These are phyloP conservation scores for Rugonectria rugulosa DNA, from an alignment of 2,329 filamentous ascomycete genomes.

Conservation along the genomic window DNA sequence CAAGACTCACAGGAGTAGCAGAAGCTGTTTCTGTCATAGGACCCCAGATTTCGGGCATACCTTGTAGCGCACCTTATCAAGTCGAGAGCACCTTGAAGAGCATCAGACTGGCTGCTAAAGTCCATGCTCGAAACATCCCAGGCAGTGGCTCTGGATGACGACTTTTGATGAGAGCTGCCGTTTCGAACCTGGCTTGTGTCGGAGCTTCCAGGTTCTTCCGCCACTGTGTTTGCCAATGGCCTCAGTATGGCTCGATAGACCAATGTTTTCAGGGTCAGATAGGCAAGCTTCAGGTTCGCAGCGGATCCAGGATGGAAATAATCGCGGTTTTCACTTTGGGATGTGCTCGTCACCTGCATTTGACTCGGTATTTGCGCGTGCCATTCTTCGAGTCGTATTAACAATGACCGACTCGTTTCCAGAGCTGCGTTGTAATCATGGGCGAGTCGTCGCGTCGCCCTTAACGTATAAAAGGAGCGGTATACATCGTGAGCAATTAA, in stretches of 20 bases:
- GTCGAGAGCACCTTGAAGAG: background rate
- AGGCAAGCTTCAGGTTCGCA: background rate
- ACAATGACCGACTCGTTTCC: background rate
- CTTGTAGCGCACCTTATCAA: background rate
- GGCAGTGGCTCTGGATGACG: no score
- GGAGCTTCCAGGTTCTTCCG: background rate
- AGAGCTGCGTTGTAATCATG: background rate
- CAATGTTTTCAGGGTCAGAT: background rate
- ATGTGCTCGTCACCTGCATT: background rate
- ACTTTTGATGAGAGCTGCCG: no score
- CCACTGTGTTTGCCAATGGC: background rate
- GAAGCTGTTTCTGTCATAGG: slow-evolving; percentile 2
- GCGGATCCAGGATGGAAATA: slow-evolving; percentile 2
- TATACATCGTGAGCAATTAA: background rate
- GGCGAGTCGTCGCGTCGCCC: background rate
- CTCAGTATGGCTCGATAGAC: background rate
- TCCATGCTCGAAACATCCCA: no score
- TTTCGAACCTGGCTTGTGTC: background rate
- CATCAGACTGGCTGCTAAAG: background rate
- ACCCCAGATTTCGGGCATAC: background rate
- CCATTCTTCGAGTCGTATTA: background rate
- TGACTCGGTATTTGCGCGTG: background rate
- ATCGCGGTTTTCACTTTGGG: background rate
- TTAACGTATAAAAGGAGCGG: background rate
- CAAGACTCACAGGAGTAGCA: background rate